Conservation (phyloP, 1,139 yeast species). For the Pneumocystis wakefieldiae region DNA sequence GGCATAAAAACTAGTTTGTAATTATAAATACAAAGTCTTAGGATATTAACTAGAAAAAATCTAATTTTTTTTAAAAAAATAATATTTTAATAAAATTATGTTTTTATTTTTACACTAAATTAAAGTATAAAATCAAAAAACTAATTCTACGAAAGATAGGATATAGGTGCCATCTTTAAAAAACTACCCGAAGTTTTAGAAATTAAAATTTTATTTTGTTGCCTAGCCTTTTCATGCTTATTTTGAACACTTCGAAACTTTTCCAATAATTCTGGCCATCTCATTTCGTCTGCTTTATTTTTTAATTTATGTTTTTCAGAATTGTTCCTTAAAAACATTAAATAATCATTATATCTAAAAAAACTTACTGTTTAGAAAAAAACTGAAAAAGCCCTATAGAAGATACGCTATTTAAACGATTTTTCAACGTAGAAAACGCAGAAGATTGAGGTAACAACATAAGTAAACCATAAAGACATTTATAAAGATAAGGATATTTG, state of each 20-base stretch:
- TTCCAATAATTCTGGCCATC: slow-evolving; percentile 45
- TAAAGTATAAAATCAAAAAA: not conserved
- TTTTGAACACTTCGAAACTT: slow-evolving; percentile 48
- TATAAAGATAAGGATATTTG: slow-evolving; percentile 64
- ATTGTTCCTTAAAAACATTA: slow-evolving; percentile 3
- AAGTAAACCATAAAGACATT: slow-evolving; percentile 76
- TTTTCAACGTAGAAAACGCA: slow-evolving; percentile 71
- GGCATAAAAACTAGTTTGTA: not conserved
- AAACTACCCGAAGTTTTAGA: not conserved
- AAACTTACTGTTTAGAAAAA: slow-evolving; percentile 7
- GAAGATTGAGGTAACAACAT: slow-evolving; percentile 93
- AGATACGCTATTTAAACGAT: slow-evolving; percentile 50
- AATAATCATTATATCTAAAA: slow-evolving; percentile 4
- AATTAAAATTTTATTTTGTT: not conserved
- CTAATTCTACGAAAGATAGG: not conserved
- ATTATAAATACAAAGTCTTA: not conserved
- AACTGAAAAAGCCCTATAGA: slow-evolving; percentile 26
- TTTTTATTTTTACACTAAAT: not conserved
- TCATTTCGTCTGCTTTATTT: slow-evolving; percentile 15
- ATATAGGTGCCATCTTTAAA: not conserved
- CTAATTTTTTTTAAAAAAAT: not conserved
- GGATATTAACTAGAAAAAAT: not conserved
- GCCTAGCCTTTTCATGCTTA: slow-evolving; percentile 30
- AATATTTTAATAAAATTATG: not conserved
- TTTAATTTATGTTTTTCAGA: slow-evolving; percentile 7